Base-by-base conservation (phyloP, 495 filamentous ascomycete genomes). In the Cairneyella variabilis region DNA sequence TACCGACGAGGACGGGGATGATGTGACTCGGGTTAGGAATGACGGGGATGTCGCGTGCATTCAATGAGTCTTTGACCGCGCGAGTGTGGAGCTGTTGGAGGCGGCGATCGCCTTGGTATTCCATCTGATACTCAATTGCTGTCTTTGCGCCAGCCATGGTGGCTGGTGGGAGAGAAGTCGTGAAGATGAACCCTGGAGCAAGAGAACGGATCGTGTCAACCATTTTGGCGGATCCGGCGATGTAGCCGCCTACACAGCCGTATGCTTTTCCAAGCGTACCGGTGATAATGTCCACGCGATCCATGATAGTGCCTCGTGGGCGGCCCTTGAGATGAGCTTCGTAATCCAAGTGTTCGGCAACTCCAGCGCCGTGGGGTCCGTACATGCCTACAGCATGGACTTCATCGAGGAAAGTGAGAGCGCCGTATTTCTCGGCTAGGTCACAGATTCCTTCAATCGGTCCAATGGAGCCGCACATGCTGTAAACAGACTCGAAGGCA, bases 341-440 rank as follows among this genome's bases (percentile, higher is more conserved):
- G 63, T 88, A 98, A 67, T 98, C 92, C 22, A 98, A 80, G 68
- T 98, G 93, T 70, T 98, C 93, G 12, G 93, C 93, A 49, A 98
- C 95, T 66, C 93, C 93, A 42, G 91, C 93, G 58, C 93, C 93
- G 61, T 92, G 84, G 64, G 93, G 90, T 63, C 93, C 93, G 65
- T 98, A 98, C 93, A 98, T 98, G 57, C 93, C 93, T 20, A 98
- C 93, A 28, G 93, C 93, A 69, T 98, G 93, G 43, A 98, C 93
- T 77, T 98, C 93, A 65, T 98, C 93, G 66, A 96, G 73, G 71
- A 98, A 97, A 60, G 93, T 98, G 58, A 98, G 80, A 25, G 93
- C 93, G 56, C 93, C 93, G 69, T 98, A 98, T 71, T 96, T 96
- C 49, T 97, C 91, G 12, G 93, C 91, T 21, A 98, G 75, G 66